Evolutionary conservation across 2,329 filamentous ascomycete genomes (phyloP).

Genomic region (Furcasterigmium furcatum): DNA sequence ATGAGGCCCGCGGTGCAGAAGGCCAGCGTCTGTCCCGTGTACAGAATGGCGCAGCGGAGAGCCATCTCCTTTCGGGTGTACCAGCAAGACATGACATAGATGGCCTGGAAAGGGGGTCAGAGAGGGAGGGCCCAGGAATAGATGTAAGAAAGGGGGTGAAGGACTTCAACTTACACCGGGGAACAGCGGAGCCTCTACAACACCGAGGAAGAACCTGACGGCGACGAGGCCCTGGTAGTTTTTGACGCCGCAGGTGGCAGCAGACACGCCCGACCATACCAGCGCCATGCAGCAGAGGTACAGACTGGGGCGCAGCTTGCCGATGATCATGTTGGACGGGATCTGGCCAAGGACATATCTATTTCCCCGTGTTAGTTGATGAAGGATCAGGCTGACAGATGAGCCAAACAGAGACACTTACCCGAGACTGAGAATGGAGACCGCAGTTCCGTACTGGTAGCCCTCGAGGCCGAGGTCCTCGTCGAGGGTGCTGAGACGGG

Average conservation of each 20-base stretch:
- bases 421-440: conserved; percentile 19
- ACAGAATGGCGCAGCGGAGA: conserved; percentile 17
- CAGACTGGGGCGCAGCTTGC: conserved; percentile 11
- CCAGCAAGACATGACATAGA: conserved; percentile 18
- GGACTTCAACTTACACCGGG: conserved; percentile 7
- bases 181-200: conserved; percentile 13
- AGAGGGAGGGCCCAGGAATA: neutral
- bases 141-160: neutral
- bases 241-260: conserved; percentile 12
- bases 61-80: conserved; percentile 21
- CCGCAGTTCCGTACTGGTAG: conserved; percentile 18
- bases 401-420: neutral
- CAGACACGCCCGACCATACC: conserved; percentile 13
- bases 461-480: conserved; percentile 17
- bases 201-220: conserved; percentile 12
- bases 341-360: conserved; percentile 20
- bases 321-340: conserved; percentile 21
- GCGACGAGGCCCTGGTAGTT: conserved; percentile 13
- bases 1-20: conserved; percentile 15
- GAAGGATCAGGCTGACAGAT: too few relatives aligned
- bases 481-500: conserved; percentile 15
- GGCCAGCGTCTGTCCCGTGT: conserved; percentile 18
- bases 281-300: conserved; percentile 13
- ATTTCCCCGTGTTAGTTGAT: too few relatives aligned
- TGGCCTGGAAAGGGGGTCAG: conserved; percentile 3